These are phyloP conservation scores for Penicillium atrosanguineum DNA, from an alignment of 495 filamentous ascomycete species.

Conservation along the genomic window DNA sequence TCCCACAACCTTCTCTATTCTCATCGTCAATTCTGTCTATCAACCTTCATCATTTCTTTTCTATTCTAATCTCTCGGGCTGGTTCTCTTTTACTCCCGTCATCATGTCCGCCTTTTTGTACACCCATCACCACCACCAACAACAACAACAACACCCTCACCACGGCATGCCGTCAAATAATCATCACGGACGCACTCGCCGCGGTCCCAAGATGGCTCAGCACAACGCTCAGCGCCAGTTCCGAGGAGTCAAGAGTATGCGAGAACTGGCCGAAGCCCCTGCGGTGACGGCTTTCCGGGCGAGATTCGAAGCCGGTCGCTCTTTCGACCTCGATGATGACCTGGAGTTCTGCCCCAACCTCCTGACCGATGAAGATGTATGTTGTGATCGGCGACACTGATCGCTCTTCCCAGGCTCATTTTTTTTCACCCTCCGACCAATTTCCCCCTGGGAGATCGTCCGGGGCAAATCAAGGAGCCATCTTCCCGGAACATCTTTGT, in stretches of 20 bases:
- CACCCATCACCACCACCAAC: constrained; percentile 48
- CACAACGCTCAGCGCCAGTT: constrained; percentile 85
- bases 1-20: constrained; percentile 26
- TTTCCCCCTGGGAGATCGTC: constrained; percentile 7
- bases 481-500: not conserved
- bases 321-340: constrained; percentile 97
- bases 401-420: not conserved
- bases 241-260: constrained; percentile 77
- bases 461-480: not conserved
- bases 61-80: constrained; percentile 30
- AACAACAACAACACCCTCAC: constrained; percentile 53
- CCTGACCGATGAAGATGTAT: constrained; percentile 94
- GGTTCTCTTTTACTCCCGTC: constrained; percentile 23
- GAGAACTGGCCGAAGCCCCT: constrained; percentile 79
- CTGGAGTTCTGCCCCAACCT: constrained; percentile 93
- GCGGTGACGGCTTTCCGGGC: constrained; percentile 72
- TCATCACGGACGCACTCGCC: constrained; percentile 84
- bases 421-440: not conserved
- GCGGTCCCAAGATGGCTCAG: constrained; percentile 77
- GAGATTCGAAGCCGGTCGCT: constrained; percentile 86
- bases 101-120: constrained; percentile 81
- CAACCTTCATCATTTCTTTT: constrained; percentile 28
- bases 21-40: constrained; percentile 28
- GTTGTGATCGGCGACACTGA: constrained; percentile 38
- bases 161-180: constrained; percentile 57